Conservation (phyloP, 2,329 filamentous ascomycete genomes). For the Ceratocystis cubensis region DNA sequence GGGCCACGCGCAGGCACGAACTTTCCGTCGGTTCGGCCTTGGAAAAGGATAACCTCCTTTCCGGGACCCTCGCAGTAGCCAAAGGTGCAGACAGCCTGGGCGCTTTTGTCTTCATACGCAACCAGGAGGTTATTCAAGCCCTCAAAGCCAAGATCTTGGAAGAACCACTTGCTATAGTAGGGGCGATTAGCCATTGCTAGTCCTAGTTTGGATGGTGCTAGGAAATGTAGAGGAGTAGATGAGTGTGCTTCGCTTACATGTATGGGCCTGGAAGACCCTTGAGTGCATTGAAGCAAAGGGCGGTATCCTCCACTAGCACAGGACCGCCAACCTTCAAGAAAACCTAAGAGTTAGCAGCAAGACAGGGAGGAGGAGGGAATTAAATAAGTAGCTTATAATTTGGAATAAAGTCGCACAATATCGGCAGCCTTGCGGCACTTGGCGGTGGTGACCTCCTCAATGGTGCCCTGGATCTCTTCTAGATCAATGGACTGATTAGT, state of each 20-base stretch:
- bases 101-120: slow-evolving; percentile 80
- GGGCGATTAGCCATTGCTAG: too few relatives aligned
- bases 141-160: slow-evolving; percentile 66
- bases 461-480: slow-evolving; percentile 78
- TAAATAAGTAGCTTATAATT: neutral
- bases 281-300: slow-evolving; percentile 81
- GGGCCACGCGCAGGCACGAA: slow-evolving; percentile 78
- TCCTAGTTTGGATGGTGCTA: too few relatives aligned
- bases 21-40: slow-evolving; percentile 73
- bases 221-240: neutral
- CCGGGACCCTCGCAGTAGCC: slow-evolving; percentile 80
- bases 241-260: slow-evolving; percentile 49
- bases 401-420: slow-evolving; percentile 38
- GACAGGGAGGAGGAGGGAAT: too few relatives aligned
- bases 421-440: slow-evolving; percentile 78
- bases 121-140: slow-evolving; percentile 83
- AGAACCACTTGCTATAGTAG: slow-evolving; percentile 73
- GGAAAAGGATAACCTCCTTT: slow-evolving; percentile 73
- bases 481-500: slow-evolving; percentile 66
- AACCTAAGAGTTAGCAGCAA: neutral
- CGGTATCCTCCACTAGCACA: slow-evolving; percentile 91
- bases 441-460: slow-evolving; percentile 80
- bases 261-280: slow-evolving; percentile 90
- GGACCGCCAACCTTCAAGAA: slow-evolving; percentile 58
- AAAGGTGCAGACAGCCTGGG: slow-evolving; percentile 91